Percentiles rank a stretch among this genome's conserved stretches.
phyloP scores from a whole-genome alignment of 345 rosid genomes.

The Aegle marmelos region DNA sequence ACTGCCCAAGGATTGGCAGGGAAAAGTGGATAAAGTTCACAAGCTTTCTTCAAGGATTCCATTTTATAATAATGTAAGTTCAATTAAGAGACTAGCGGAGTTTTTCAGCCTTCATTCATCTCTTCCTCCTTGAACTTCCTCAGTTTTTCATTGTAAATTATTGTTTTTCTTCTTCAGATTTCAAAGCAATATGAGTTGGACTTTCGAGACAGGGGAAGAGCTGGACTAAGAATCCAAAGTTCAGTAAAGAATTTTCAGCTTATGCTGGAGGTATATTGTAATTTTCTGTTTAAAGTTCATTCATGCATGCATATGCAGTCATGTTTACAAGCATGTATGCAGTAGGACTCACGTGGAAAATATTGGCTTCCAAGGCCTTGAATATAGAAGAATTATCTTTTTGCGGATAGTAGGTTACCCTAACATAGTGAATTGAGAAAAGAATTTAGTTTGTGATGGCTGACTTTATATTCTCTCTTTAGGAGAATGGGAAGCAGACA shows the following conservation, averaged over 20 bases:
- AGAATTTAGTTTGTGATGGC: background rate
- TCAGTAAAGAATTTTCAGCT: constrained; percentile 95
- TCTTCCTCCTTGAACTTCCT: background rate
- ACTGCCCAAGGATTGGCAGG: constrained; percentile 66
- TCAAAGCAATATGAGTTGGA: constrained; percentile 70
- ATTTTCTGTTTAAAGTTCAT: background rate
- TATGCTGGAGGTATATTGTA: constrained; percentile 50
- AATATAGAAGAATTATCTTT: background rate
- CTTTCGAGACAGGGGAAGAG: constrained; percentile 78
- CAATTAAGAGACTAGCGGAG: background rate
- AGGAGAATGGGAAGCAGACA: constrained; percentile 70
- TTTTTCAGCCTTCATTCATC: background rate
- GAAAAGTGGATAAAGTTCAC: constrained; percentile 53
- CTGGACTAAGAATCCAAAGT: constrained; percentile 66
- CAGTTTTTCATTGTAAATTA: background rate
- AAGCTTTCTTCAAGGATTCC: constrained; percentile 65
- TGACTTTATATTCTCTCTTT: background rate
- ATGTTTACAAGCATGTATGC: too few relatives aligned
- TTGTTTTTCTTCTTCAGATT: constrained; percentile 33
- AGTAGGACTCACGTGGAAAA: background rate
- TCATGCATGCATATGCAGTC: background rate
- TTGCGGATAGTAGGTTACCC: background rate
- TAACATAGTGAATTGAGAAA: background rate
- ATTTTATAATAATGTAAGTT: constrained; percentile 61
- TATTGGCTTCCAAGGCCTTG: background rate